Evolutionary conservation across 768 basidiomycete species (phyloP).

Genomic region (Dioszegia crocea): DNA sequence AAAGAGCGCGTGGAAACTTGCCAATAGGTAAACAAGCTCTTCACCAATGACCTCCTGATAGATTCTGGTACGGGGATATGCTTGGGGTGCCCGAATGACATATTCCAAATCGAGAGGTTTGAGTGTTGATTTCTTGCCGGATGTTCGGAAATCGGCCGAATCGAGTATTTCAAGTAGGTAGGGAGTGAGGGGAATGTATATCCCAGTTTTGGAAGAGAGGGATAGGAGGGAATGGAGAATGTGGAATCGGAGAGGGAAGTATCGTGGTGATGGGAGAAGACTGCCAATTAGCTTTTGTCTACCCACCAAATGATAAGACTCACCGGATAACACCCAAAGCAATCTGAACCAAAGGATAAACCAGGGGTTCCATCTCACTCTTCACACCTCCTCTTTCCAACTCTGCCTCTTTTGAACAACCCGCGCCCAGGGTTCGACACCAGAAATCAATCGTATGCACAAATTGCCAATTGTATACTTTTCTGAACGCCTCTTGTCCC

Average conservation of each 20-base stretch:
- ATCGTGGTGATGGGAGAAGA: constrained; percentile 81
- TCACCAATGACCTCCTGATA: constrained; percentile 78
- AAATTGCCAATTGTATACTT: constrained; percentile 99
- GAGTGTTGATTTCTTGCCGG: constrained; percentile 76
- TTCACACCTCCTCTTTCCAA: constrained; percentile 57
- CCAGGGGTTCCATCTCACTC: constrained; percentile 77
- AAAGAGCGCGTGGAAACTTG: constrained; percentile 69
- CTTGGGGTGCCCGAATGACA: constrained; percentile 76
- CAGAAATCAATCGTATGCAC: constrained; percentile 95
- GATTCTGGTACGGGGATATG: constrained; percentile 81
- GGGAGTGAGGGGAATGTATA: constrained; percentile 81
- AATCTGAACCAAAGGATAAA: constrained; percentile 94
- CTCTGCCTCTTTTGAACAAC: constrained; percentile 64
- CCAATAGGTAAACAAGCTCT: constrained; percentile 64
- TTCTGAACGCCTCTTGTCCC: constrained; percentile 76
- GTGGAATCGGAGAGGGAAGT: constrained; percentile 92
- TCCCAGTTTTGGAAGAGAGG: constrained; percentile 73
- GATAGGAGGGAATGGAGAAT: constrained; percentile 81
- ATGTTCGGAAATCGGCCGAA: constrained; percentile 60
- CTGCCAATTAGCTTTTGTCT: constrained; percentile 52
- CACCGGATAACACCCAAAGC: constrained; percentile 88
- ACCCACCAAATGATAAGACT: constrained; percentile 35
- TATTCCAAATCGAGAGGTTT: constrained; percentile 85
- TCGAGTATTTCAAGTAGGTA: constrained; percentile 82
- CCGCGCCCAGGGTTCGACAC: constrained; percentile 77